Evolutionary conservation across 306 rosid species (phyloP).

Genomic region (Cercis canadensis): DNA sequence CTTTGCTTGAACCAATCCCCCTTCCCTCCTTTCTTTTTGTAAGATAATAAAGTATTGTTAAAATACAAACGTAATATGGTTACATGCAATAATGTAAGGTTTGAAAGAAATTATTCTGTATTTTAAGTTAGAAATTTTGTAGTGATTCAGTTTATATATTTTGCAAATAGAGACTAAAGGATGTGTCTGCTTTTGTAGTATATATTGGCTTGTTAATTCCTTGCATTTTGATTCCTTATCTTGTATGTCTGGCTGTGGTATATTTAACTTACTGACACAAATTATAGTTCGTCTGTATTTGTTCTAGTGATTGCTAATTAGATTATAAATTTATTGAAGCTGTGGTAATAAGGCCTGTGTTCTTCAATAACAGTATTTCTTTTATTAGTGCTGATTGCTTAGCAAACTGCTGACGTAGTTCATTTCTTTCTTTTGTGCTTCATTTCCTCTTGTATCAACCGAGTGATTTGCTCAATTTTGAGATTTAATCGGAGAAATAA

Average conservation of each 20-base stretch:
- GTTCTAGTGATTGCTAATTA: conserved; percentile 13
- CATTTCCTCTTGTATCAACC: too few relatives aligned
- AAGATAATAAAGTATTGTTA: neutral
- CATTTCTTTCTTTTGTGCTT: too few relatives aligned
- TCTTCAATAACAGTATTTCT: conserved; percentile 1
- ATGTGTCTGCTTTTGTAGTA: conserved; percentile 11
- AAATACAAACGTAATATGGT: neutral
- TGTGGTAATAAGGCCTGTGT: neutral
- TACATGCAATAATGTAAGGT: conserved; percentile 11
- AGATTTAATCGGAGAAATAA: too few relatives aligned
- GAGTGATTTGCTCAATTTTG: too few relatives aligned
- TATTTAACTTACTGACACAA: conserved; percentile 18
- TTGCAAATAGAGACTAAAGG: neutral
- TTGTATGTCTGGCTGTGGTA: conserved; percentile 4
- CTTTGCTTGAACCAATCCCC: neutral
- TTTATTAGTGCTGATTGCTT: conserved; percentile 7
- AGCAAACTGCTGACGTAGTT: too few relatives aligned
- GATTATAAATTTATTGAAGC: conserved; percentile 8
- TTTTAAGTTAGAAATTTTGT: neutral
- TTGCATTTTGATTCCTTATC: conserved; percentile 5
- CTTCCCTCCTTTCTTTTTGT: neutral
- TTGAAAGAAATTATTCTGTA: conserved; percentile 20
- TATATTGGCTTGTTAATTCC: conserved; percentile 9
- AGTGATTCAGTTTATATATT: neutral
- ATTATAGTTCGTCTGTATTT: conserved; percentile 9